Evolutionary conservation across 2,329 filamentous ascomycete genomes (phyloP).

Genomic region (Fusarium irregulare): DNA sequence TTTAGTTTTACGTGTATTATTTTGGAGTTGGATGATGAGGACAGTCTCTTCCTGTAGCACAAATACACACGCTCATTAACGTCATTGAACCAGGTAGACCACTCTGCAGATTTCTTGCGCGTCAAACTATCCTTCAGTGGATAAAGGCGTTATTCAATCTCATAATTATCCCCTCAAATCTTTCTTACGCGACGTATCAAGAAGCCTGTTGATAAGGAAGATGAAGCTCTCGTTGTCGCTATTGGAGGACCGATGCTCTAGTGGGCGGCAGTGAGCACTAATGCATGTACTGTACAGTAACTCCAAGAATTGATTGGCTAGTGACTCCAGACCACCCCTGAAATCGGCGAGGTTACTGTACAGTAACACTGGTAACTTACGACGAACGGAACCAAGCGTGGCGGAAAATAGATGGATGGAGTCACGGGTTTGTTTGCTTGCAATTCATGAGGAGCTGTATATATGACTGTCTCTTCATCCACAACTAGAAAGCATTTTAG

Average conservation of each 20-base stretch:
- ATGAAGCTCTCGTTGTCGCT: not conserved
- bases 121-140: too few species aligned
- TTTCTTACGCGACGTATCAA: not conserved
- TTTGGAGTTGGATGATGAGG: not conserved
- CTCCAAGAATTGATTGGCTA: not conserved
- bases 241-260: not conserved
- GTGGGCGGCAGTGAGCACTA: slow-evolving; percentile 4
- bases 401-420: not conserved
- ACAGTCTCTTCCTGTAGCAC: not conserved
- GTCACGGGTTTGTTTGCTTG: not conserved
- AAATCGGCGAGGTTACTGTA: slow-evolving; percentile 8
- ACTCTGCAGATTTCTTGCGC: not conserved
- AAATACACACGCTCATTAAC: not conserved
- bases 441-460: not conserved
- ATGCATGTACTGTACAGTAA: slow-evolving; percentile 28
- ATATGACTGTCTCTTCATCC: not conserved
- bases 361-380: not conserved
- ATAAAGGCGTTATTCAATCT: not conserved
- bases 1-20: not conserved
- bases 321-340: not conserved
- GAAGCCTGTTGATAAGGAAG: not conserved
- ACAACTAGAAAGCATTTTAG: fast-evolving
- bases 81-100: not conserved
- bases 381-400: not conserved
- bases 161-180: too few species aligned